phyloP scores from a whole-genome alignment of 139 green algal genomes.

The Ulvella scutata region DNA sequence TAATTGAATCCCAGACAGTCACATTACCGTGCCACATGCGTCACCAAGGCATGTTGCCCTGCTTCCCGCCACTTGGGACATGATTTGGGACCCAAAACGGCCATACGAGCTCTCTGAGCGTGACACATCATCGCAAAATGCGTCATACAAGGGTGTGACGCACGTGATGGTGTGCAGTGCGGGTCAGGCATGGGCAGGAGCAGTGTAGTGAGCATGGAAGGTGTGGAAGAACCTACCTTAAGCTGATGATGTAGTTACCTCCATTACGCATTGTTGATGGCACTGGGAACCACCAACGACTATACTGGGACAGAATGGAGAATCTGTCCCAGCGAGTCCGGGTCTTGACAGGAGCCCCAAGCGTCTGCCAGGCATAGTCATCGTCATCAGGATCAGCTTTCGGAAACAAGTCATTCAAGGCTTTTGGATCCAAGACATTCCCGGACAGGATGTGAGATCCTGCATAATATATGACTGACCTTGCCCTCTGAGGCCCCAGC shows the following conservation, averaged over 20 bases:
- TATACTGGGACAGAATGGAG: constrained; percentile 15
- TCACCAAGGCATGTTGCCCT: too few species aligned
- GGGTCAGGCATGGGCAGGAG: too few species aligned
- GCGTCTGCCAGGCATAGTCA: not conserved
- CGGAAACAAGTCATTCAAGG: constrained; percentile 79
- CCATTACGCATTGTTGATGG: constrained; percentile 66
- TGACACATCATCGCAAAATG: too few species aligned
- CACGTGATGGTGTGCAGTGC: too few species aligned
- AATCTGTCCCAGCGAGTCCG: constrained; percentile 19
- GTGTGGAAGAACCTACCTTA: too few species aligned
- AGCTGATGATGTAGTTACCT: constrained; percentile 76
- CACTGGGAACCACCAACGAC: constrained; percentile 29
- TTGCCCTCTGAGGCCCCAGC: not conserved
- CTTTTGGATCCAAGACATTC: constrained; percentile 70
- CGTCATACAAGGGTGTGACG: too few species aligned
- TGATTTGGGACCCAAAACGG: too few species aligned
- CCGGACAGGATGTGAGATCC: constrained; percentile 75
- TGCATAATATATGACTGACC: constrained; percentile 7
- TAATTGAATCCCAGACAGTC: too few species aligned
- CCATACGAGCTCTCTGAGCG: too few species aligned
- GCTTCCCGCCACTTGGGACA: too few species aligned
- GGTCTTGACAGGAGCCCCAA: not conserved
- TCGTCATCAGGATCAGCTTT: constrained; percentile 23
- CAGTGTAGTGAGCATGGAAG: too few species aligned
- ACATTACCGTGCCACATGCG: too few species aligned